Evolutionary conservation across 495 filamentous ascomycete genomes (phyloP), one percentile per base, ranked within the genome.

Genomic region (Thermochaetoides thermophila): DNA sequence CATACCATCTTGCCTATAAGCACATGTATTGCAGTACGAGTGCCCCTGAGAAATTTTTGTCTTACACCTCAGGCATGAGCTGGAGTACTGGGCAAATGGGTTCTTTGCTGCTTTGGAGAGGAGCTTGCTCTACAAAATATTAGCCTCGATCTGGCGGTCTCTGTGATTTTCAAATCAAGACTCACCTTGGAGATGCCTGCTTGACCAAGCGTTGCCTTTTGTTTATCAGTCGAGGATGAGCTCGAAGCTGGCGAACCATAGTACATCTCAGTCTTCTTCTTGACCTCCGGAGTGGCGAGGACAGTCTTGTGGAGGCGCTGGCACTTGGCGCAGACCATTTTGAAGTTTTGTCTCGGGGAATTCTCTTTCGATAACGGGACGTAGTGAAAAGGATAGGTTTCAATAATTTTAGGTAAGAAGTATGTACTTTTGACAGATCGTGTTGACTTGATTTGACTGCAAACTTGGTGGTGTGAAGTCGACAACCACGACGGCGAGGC

Each of bases 191-290:
- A 60, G 27, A 71, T 58, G 22, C 67, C 66, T 21, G 61, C 66
- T 16, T 63, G 61, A 9, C 70, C 73, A n/a, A 68, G 37, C 2
- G 72, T 71, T 31, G 69, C 68, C 18, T 60, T 59, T 23, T 52
- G 55, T 37, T 59, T 64, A 1, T 43, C 48, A n/a, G 44, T 30
- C 12, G 45, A 40, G 6, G 55, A 52, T 6, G 71, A 65, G 3
- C 52, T 38, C 2, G 50, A 57, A 17, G 64, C 62, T 2, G 72
- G 56, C 1, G 74, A 79, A 32, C 76, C 76, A 47, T 74, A 69
- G 60, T 81, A 81, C 63, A 80, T 71, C 23, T 81, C 76, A 48
- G 55, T 70, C 56, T 76, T 78, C 51, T 69, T 72, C 51, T 81
- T 79, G 43, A 81, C 76, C 20, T 64, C 66, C 0, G 76, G 76